These are phyloP conservation scores for Fraxinus xanthoxyloides DNA, from an alignment of 305 asterid species.

Conservation along the genomic window DNA sequence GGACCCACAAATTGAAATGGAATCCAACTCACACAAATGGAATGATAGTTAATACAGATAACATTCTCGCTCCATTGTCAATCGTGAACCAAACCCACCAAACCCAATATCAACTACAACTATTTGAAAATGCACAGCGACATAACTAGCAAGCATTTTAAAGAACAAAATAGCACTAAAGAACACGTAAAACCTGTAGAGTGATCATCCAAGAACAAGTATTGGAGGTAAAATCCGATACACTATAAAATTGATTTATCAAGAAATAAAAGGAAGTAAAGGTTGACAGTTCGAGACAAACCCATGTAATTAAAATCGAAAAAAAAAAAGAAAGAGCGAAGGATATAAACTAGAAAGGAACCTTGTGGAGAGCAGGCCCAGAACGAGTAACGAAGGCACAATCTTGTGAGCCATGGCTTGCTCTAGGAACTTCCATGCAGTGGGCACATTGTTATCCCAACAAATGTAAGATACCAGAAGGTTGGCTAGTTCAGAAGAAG, in stretches of 20 bases:
- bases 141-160: constrained; percentile 8
- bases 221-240: constrained; percentile 7
- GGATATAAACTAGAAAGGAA: constrained; percentile 12
- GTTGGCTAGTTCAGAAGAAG: constrained; percentile 67
- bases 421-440: constrained; percentile 86
- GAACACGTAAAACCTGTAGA: neutral
- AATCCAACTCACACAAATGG: neutral
- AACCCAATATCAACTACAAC: neutral
- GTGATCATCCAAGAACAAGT: neutral
- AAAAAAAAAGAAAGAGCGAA: neutral
- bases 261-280: neutral
- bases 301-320: neutral
- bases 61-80: neutral
- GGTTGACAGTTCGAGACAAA: neutral
- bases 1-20: neutral
- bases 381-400: constrained; percentile 76
- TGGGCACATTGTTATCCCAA: constrained; percentile 91
- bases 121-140: neutral
- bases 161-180: constrained; percentile 20
- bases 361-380: constrained; percentile 81
- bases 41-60: neutral
- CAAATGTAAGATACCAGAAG: constrained; percentile 80
- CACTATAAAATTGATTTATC: neutral
- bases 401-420: constrained; percentile 73
- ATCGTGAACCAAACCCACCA: neutral